phyloP scores from a whole-genome alignment of 2,329 filamentous ascomycete species.

The Fusarium buharicum region DNA sequence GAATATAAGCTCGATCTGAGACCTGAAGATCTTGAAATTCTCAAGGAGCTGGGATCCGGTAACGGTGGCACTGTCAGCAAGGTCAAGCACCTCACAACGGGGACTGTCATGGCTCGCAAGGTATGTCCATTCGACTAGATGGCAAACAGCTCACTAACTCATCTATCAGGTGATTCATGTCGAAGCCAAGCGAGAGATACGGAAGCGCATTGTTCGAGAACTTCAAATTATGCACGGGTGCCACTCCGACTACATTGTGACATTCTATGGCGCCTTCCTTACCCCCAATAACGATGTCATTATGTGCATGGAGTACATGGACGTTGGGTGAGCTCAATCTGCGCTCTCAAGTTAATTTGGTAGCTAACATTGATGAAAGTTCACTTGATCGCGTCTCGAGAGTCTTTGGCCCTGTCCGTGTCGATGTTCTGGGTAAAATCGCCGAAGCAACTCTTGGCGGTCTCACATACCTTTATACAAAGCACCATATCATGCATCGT shows the following conservation, averaged over 20 bases:
- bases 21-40: constrained; percentile 89
- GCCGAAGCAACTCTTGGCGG: constrained; percentile 94
- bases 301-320: constrained; percentile 99
- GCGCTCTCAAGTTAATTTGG: no score
- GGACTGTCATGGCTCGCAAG: constrained; percentile 98
- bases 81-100: constrained; percentile 92
- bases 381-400: constrained; percentile 93
- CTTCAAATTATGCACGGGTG: constrained; percentile 99
- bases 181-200: constrained; percentile 96
- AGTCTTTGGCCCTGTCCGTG: constrained; percentile 92
- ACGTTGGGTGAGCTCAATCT: constrained; percentile 80
- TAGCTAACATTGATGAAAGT: constrained; percentile 59
- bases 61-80: constrained; percentile 99
- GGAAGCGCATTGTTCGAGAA: constrained; percentile 96
- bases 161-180: constrained; percentile 86
- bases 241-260: constrained; percentile 96
- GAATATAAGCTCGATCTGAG: constrained; percentile 95
- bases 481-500: constrained; percentile 98
- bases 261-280: constrained; percentile 96
- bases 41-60: constrained; percentile 94
- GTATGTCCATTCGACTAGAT: constrained; percentile 58
- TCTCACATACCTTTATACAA: constrained; percentile 92
- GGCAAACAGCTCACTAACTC: constrained; percentile 28
- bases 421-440: constrained; percentile 97
- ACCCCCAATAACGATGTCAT: constrained; percentile 98